phyloP scores from a whole-genome alignment of 352 stramenopile species.

The Pythium dissotocum region DNA sequence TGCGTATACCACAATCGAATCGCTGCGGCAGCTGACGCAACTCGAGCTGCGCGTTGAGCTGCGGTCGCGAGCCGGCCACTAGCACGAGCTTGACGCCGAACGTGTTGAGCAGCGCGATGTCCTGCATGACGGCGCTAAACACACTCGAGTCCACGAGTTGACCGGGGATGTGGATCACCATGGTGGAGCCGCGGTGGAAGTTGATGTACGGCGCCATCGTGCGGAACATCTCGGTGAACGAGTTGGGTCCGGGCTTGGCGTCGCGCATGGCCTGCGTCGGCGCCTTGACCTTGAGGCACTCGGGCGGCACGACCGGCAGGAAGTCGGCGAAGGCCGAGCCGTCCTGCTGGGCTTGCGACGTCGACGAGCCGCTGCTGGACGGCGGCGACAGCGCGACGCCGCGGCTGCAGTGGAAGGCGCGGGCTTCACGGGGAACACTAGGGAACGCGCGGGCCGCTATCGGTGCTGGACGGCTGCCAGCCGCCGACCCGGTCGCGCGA shows the following conservation, averaged over 20 bases:
- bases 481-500: conserved; percentile 26
- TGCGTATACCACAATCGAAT: conserved; percentile 81
- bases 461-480: conserved; percentile 21
- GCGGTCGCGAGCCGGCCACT: conserved; percentile 93
- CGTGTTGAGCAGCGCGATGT: conserved; percentile 95
- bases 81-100: conserved; percentile 95
- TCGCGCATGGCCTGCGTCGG: conserved; percentile 23
- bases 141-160: conserved; percentile 92
- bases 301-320: conserved; percentile 68
- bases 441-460: conserved; percentile 12
- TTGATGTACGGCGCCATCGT: conserved; percentile 98
- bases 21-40: conserved; percentile 65
- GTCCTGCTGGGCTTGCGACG: neutral
- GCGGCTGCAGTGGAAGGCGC: conserved; percentile 13
- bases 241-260: conserved; percentile 43
- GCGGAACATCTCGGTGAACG: conserved; percentile 93
- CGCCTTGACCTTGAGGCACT: conserved; percentile 74
- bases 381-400: neutral
- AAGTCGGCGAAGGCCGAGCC: conserved; percentile 48
- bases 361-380: neutral
- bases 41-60: conserved; percentile 92
- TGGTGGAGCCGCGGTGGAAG: conserved; percentile 93
- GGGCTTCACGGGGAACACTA: neutral
- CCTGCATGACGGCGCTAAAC: conserved; percentile 93
- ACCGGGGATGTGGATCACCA: conserved; percentile 96